Percentiles rank a stretch among this genome's conserved stretches.
Conservation (phyloP, 176 grass and related monocot species). For the Aechmea fasciata region DNA sequence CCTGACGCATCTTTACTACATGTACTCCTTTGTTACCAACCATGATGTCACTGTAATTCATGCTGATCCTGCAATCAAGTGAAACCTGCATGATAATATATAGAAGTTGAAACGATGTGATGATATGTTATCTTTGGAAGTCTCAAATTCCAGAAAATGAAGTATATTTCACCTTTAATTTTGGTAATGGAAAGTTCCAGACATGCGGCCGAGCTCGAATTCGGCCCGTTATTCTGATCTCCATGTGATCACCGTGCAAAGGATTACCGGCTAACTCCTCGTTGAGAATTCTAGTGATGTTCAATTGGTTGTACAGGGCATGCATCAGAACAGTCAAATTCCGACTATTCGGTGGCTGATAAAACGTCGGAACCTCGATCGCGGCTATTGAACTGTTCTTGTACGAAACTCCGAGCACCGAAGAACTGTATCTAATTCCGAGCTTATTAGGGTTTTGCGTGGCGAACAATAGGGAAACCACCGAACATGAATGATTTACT, state of each 20-base stretch:
- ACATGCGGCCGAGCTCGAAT: conserved; percentile 42
- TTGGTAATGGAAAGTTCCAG: conserved; percentile 55
- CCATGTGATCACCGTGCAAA: conserved; percentile 30
- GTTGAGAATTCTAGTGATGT: conserved; percentile 41
- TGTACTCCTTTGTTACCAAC: conserved; percentile 33
- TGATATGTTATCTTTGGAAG: not conserved
- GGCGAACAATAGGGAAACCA: conserved; percentile 50
- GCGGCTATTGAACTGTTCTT: conserved; percentile 42
- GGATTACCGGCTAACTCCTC: conserved; percentile 24
- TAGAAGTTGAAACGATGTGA: not conserved
- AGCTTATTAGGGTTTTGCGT: conserved; percentile 62
- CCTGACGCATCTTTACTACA: conserved; percentile 35
- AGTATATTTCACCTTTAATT: conserved; percentile 35
- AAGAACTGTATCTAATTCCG: conserved; percentile 62
- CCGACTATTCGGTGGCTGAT: conserved; percentile 55
- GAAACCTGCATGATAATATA: conserved; percentile 44
- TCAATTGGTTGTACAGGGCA: conserved; percentile 34
- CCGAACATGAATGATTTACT: conserved; percentile 37
- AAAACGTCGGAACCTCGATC: conserved; percentile 63
- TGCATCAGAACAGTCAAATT: conserved; percentile 64
- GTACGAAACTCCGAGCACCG: conserved; percentile 51
- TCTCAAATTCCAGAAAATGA: not conserved
- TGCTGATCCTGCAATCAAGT: conserved; percentile 66
- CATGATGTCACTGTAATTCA: conserved; percentile 60
- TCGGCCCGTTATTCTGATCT: conserved; percentile 48